Conservation (phyloP, 805 yeast species). For the Maudiozyma saulgeensis region DNA sequence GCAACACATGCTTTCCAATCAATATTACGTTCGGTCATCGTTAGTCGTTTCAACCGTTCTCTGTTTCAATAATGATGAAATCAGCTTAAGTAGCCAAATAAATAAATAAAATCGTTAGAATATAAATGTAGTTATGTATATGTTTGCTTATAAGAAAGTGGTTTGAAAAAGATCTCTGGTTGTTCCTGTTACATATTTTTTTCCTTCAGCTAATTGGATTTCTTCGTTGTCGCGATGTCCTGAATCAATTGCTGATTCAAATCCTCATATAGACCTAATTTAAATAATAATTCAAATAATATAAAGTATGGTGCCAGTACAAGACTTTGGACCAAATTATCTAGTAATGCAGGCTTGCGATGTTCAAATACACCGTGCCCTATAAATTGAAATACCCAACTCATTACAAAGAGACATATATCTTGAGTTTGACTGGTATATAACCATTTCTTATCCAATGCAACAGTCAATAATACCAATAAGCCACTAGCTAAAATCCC, state of each 20-base stretch:
- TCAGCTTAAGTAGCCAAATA: no score
- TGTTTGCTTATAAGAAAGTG: not conserved
- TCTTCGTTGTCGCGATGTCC: slow-evolving; percentile 1
- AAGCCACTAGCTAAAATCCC: slow-evolving; percentile 39
- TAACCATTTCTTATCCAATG: slow-evolving; percentile 15
- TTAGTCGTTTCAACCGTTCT: not conserved
- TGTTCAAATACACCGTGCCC: slow-evolving; percentile 81
- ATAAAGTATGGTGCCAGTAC: slow-evolving; percentile 90
- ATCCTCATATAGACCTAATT: slow-evolving; percentile 50
- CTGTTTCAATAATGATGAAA: no score
- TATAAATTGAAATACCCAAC: slow-evolving; percentile 79
- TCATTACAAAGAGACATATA: slow-evolving; percentile 35
- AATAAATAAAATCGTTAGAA: not conserved
- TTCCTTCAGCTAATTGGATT: no score
- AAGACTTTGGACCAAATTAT: slow-evolving; percentile 73
- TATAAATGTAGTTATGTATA: not conserved
- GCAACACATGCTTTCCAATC: not conserved
- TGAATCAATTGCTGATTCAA: slow-evolving; percentile 5
- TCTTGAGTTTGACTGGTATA: slow-evolving; percentile 6
- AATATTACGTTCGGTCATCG: not conserved
- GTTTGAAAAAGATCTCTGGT: not conserved
- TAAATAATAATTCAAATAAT: slow-evolving; percentile 62
- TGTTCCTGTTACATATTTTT: not conserved
- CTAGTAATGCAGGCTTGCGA: slow-evolving; percentile 79
- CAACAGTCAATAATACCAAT: slow-evolving; percentile 27